These are phyloP conservation scores for Aegle marmelos DNA, from an alignment of 345 rosid genomes.

Conservation along the genomic window DNA sequence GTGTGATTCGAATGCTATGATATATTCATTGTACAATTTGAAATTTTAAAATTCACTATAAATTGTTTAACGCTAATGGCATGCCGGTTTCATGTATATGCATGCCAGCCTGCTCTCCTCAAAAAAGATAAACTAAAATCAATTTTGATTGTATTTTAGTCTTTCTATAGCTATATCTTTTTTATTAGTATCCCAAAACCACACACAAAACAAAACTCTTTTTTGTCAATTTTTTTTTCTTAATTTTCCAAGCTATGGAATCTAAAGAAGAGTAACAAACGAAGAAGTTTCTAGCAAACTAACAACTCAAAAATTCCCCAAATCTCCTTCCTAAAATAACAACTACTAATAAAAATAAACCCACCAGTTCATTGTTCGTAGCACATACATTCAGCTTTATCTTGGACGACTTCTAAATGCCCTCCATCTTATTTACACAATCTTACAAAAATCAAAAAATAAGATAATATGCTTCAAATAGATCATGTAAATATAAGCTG, in stretches of 20 bases:
- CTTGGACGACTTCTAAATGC: not conserved
- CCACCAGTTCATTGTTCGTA: not conserved
- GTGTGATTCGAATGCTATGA: not conserved
- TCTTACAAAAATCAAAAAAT: constrained; percentile 10
- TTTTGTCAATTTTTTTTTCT: not conserved
- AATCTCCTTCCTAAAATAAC: not conserved
- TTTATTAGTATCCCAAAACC: not conserved
- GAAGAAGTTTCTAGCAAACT: not conserved
- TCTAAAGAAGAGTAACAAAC: not conserved
- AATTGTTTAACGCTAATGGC: not conserved
- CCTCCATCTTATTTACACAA: constrained; percentile 1
- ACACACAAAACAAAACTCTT: not conserved
- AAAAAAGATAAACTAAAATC: not conserved
- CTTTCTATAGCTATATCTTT: not conserved
- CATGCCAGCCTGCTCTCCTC: not conserved
- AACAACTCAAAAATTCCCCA: constrained; percentile 5
- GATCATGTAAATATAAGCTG: constrained; percentile 1
- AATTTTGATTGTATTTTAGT: not conserved
- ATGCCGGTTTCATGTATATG: not conserved
- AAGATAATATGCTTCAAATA: constrained; percentile 2
- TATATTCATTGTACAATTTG: not conserved
- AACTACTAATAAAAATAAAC: not conserved
- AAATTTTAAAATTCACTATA: not conserved
- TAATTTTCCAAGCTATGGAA: not conserved
- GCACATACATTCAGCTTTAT: not conserved